Evolutionary conservation across 306 rosid species (phyloP).

Genomic region (Vachellia pachyceras): DNA sequence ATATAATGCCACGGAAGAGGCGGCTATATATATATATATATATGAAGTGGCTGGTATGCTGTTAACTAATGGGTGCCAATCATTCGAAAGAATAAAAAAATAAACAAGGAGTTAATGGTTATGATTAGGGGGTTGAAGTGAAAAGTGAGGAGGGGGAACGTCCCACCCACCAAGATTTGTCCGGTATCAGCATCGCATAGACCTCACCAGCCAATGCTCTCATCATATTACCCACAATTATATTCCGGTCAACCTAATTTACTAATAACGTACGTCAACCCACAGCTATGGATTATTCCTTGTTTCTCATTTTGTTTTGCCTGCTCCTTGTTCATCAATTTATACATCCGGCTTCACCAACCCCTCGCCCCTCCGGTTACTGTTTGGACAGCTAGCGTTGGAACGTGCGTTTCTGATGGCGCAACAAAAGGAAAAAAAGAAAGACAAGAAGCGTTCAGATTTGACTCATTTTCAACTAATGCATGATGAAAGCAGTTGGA

Average conservation of each 20-base stretch:
- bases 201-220: not conserved
- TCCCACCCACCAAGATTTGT: constrained; percentile 58
- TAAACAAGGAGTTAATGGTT: constrained; percentile 13
- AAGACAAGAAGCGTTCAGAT: too few species aligned
- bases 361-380: too few species aligned
- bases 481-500: not conserved
- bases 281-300: not conserved
- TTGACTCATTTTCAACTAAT: not conserved
- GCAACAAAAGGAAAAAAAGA: too few species aligned
- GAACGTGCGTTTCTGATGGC: too few species aligned
- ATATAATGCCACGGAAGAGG: not conserved
- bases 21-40: too few species aligned
- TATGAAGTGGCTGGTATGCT: not conserved
- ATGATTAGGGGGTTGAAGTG: constrained; percentile 43
- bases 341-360: not conserved
- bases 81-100: constrained; percentile 47
- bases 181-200: not conserved
- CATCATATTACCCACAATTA: constrained; percentile 36
- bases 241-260: constrained; percentile 38
- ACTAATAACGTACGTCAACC: constrained; percentile 20
- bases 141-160: constrained; percentile 31
- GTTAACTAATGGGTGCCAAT: constrained; percentile 46
- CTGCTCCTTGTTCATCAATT: not conserved
- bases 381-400: too few species aligned
- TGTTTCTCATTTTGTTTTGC: not conserved